Percentiles rank a stretch among this genome's conserved stretches.
Evolutionary conservation across 2,329 filamentous ascomycete genomes (phyloP).

Genomic region (Penicillium oxalicum): DNA sequence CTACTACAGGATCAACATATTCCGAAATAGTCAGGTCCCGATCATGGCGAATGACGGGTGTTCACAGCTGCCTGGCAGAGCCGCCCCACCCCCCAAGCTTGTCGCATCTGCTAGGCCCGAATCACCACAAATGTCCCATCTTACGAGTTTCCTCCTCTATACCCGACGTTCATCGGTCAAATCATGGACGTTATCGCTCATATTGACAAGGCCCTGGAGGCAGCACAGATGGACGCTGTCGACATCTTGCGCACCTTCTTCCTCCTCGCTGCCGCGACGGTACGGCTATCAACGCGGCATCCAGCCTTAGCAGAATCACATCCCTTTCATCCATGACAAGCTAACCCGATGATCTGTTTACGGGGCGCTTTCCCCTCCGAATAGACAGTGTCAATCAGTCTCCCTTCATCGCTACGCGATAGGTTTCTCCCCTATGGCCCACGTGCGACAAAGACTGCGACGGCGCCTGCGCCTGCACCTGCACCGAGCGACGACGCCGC

Average conservation of each 20-base stretch:
- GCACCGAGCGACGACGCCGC: constrained; percentile 8
- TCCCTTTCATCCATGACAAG: background rate
- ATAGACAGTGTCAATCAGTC: constrained; percentile 47
- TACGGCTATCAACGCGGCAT: constrained; percentile 16
- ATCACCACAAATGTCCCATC: too few species aligned
- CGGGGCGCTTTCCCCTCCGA: background rate
- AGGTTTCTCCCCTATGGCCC: constrained; percentile 59
- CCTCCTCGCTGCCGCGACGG: constrained; percentile 33
- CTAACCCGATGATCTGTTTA: constrained; percentile 2
- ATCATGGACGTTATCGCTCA: constrained; percentile 9
- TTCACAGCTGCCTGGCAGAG: too few species aligned
- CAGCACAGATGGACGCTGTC: constrained; percentile 26
- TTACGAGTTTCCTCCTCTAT: background rate
- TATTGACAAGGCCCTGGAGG: constrained; percentile 13
- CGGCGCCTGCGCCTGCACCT: constrained; percentile 1
- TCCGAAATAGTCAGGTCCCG: too few species aligned
- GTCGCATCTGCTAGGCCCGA: too few species aligned
- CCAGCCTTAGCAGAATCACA: background rate
- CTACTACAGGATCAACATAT: too few species aligned
- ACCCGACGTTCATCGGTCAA: background rate
- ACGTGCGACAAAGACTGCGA: constrained; percentile 34
- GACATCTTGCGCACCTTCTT: constrained; percentile 35
- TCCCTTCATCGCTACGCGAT: constrained; percentile 45
- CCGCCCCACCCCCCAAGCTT: too few species aligned
- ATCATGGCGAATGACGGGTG: too few species aligned